A percentile compares a stretch with the other conserved stretches of the same genome.
These are phyloP conservation scores for Malassezia yamatoensis DNA, from an alignment of 1,284 basidiomycete genomes.

Conservation along the genomic window DNA sequence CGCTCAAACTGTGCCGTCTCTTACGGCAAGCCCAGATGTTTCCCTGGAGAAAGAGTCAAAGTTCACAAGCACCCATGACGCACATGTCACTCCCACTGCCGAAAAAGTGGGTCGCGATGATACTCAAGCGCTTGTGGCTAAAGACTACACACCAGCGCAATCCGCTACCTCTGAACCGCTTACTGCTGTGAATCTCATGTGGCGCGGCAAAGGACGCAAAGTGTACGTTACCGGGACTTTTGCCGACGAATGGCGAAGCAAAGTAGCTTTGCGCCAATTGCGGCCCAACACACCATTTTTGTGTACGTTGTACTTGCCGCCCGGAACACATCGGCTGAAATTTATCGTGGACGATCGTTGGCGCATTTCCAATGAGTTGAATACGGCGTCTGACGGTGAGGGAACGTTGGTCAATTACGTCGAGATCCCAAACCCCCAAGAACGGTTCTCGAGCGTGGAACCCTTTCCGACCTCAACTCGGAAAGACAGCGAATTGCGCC, in stretches of 20 bases:
- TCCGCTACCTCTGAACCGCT: neutral
- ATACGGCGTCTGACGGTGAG: constrained; percentile 85
- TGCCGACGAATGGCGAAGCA: constrained; percentile 55
- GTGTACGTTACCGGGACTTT: constrained; percentile 57
- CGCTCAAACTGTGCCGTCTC: constrained; percentile 11
- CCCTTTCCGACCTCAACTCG: neutral
- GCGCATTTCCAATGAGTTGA: constrained; percentile 64
- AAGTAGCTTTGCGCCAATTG: constrained; percentile 41
- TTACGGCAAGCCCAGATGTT: neutral
- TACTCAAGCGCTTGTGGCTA: neutral
- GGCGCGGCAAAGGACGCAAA: constrained; percentile 36
- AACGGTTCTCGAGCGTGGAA: neutral
- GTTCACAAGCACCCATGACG: neutral
- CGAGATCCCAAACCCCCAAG: constrained; percentile 40
- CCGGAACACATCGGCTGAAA: constrained; percentile 88
- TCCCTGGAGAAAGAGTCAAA: neutral
- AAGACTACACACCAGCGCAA: neutral
- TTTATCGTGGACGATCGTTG: constrained; percentile 90
- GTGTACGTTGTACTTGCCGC: constrained; percentile 51
- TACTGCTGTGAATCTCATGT: constrained; percentile 24
- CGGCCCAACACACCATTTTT: constrained; percentile 30
- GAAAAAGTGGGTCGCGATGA: neutral
- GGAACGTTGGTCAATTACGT: constrained; percentile 86
- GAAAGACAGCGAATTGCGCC: neutral
- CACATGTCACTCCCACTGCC: too few species aligned